These are phyloP conservation scores for Xylaria venustula DNA, from an alignment of 495 filamentous ascomycete species.

Conservation along the genomic window DNA sequence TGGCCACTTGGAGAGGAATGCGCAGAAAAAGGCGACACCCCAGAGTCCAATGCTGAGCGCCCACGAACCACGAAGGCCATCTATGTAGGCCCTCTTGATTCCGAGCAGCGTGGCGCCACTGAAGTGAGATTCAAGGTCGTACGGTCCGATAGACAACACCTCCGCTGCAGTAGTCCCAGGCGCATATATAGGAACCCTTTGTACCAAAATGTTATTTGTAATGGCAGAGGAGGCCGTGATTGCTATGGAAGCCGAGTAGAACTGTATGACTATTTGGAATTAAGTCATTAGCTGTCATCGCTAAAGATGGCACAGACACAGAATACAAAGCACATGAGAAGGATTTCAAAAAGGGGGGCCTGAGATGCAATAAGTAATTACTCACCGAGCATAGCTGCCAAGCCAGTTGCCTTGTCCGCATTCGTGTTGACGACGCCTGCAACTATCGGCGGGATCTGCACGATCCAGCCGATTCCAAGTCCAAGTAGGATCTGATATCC, in stretches of 20 bases:
- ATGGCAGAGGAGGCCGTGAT: constrained; percentile 38
- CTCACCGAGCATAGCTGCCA: constrained; percentile 11
- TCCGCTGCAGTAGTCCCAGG: constrained; percentile 35
- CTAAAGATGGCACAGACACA: too few species aligned
- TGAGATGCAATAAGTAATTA: neutral
- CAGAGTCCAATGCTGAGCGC: constrained; percentile 7
- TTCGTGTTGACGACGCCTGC: constrained; percentile 28
- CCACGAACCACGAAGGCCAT: constrained; percentile 39
- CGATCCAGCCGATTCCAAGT: constrained; percentile 50
- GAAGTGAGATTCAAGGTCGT: neutral
- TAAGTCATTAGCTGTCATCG: too few species aligned
- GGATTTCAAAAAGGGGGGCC: neutral
- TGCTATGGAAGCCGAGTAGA: constrained; percentile 42
- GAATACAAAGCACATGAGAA: too few species aligned
- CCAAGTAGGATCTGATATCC: constrained; percentile 61
- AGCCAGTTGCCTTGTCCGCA: constrained; percentile 5
- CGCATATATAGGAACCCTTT: constrained; percentile 28
- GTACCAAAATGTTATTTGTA: constrained; percentile 40
- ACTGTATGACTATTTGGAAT: constrained; percentile 31
- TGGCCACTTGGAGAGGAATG: constrained; percentile 13
- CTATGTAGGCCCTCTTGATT: constrained; percentile 46
- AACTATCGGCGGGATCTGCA: constrained; percentile 45
- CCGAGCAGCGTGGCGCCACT: neutral
- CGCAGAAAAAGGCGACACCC: constrained; percentile 6
- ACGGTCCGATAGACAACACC: neutral